A percentile compares a stretch with the other conserved stretches of the same genome.
These are phyloP conservation scores for Adansonia rubrostipa DNA, from an alignment of 441 rosid genomes.

Conservation along the genomic window DNA sequence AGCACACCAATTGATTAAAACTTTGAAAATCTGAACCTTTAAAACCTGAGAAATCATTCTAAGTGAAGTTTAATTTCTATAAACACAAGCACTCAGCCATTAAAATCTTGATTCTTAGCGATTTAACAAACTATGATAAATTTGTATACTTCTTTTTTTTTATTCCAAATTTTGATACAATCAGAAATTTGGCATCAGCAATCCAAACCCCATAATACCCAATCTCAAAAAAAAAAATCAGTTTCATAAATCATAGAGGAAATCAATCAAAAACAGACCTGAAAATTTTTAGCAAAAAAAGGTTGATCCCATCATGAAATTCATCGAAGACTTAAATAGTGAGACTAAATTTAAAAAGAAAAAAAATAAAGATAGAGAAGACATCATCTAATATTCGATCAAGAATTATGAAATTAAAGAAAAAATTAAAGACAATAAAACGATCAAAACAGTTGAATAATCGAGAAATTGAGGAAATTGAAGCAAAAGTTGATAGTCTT, in stretches of 20 bases:
- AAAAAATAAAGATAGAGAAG: background rate
- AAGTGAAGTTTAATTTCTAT: background rate
- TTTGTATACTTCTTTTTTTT: background rate
- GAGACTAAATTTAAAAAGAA: background rate
- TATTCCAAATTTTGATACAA: background rate
- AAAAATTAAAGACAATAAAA: background rate
- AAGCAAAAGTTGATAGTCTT: background rate
- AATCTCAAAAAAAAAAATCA: background rate
- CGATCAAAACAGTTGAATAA: background rate
- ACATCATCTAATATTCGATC: conserved; percentile 4
- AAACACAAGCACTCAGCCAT: background rate
- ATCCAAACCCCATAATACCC: background rate
- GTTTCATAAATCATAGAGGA: background rate
- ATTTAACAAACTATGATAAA: background rate
- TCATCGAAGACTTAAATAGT: background rate
- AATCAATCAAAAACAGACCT: background rate
- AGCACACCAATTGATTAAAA: background rate
- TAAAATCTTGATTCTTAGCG: background rate
- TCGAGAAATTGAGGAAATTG: background rate
- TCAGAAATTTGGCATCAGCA: background rate
- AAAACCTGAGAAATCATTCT: background rate
- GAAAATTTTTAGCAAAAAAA: background rate
- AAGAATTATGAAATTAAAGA: background rate
- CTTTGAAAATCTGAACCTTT: background rate
- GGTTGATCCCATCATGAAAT: background rate